These are phyloP conservation scores for Podospora pseudocomata DNA, from an alignment of 495 filamentous ascomycete genomes.

Conservation along the genomic window DNA sequence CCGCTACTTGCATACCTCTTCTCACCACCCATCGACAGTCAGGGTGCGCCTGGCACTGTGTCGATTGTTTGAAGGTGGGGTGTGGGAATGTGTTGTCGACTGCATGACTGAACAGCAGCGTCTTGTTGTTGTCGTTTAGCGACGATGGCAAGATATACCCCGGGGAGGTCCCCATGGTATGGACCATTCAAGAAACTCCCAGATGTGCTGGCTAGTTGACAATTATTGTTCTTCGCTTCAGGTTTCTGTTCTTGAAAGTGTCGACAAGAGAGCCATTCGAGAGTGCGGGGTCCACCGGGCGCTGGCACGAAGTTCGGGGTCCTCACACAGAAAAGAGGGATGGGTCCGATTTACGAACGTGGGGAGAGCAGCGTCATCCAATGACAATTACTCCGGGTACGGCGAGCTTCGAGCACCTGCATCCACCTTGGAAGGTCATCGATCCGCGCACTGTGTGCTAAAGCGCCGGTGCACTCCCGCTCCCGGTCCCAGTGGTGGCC, in stretches of 20 bases:
- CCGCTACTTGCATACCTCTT: neutral
- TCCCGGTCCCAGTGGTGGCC: conserved; percentile 14
- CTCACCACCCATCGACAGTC: neutral
- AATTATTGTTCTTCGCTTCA: neutral
- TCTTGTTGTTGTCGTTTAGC: neutral
- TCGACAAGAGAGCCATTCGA: neutral
- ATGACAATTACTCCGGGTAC: conserved; percentile 21
- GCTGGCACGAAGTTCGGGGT: conserved; percentile 3
- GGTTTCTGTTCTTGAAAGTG: neutral
- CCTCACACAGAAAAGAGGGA: neutral
- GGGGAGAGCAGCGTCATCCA: conserved; percentile 11
- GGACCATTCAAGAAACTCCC: neutral
- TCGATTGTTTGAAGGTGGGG: neutral
- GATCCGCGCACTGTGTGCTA: conserved; percentile 19
- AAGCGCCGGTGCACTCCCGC: conserved; percentile 14
- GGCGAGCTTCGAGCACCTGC: conserved; percentile 14
- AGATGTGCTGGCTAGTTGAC: neutral
- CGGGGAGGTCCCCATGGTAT: neutral
- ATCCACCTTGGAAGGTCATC: conserved; percentile 2
- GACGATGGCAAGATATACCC: neutral
- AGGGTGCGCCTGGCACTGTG: neutral
- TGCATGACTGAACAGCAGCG: neutral
- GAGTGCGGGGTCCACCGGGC: conserved; percentile 3
- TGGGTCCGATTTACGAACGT: neutral
- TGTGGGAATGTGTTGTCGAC: neutral